A percentile compares a stretch with the other conserved stretches of the same genome.
Conservation (phyloP, 768 basidiomycete species). For the Rhodocollybia butyracea region DNA sequence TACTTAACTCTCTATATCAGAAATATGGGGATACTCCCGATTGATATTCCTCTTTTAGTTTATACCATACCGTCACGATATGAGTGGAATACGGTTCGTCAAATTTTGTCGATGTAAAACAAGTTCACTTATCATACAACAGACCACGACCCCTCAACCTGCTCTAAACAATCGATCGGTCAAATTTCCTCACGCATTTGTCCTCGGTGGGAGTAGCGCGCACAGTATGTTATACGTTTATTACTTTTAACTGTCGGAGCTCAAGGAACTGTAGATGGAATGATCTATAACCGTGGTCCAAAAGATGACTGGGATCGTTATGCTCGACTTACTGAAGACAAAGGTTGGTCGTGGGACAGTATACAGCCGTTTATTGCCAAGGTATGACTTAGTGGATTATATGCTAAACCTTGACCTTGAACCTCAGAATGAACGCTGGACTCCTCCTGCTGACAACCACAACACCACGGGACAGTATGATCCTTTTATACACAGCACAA, state of each 20-base stretch:
- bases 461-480: constrained; percentile 22
- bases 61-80: neutral
- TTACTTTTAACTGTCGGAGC: neutral
- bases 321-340: constrained; percentile 21
- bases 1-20: neutral
- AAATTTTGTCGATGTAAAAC: neutral
- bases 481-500: constrained; percentile 23
- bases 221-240: constrained; percentile 12
- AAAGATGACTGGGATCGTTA: constrained; percentile 22
- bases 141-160: no score
- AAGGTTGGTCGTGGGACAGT: constrained; percentile 27
- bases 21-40: neutral
- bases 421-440: constrained; percentile 1
- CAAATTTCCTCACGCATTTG: constrained; percentile 18
- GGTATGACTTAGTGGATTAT: constrained; percentile 9
- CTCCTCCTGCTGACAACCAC: constrained; percentile 18
- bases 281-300: constrained; percentile 25
- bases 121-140: no score
- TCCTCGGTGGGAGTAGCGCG: constrained; percentile 20
- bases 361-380: constrained; percentile 20
- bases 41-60: neutral
- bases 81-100: neutral
- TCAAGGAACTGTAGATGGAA: constrained; percentile 17
- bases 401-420: neutral
- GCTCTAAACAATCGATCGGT: constrained; percentile 9